phyloP scores from a whole-genome alignment of 805 yeast genomes.

The Kuraishia piskuri region DNA sequence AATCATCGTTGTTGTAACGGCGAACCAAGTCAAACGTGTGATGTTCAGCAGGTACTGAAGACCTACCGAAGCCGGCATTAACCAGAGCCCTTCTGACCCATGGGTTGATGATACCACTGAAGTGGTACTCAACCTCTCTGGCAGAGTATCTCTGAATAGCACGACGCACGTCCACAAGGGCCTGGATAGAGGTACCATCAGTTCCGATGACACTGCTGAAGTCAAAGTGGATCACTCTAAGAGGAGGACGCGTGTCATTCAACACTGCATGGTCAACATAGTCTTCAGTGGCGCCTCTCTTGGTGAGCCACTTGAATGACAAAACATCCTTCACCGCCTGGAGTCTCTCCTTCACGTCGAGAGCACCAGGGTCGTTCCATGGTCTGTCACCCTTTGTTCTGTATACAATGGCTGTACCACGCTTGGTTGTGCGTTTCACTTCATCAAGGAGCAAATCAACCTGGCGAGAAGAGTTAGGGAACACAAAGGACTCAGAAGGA shows the following conservation, averaged over 20 bases:
- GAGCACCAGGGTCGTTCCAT: conserved; percentile 85
- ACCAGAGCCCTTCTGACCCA: conserved; percentile 79
- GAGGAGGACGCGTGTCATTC: conserved; percentile 51
- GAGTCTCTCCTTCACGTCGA: conserved; percentile 22
- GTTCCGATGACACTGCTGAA: conserved; percentile 67
- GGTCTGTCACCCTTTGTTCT: conserved; percentile 55
- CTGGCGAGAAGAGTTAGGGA: conserved; percentile 73
- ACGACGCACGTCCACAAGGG: conserved; percentile 66
- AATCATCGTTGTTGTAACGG: background rate
- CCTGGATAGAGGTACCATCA: conserved; percentile 76
- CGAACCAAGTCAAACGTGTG: conserved; percentile 4
- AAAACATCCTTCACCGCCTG: conserved; percentile 1
- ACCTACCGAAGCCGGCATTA: conserved; percentile 65
- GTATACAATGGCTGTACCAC: conserved; percentile 40
- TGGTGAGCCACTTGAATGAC: conserved; percentile 4
- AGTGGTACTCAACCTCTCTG: conserved; percentile 82
- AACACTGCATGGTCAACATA: conserved; percentile 18
- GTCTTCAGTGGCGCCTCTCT: conserved; percentile 10
- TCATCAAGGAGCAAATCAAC: conserved; percentile 62
- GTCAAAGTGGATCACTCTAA: conserved; percentile 72
- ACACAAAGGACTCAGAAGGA: conserved; percentile 72
- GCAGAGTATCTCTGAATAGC: conserved; percentile 69
- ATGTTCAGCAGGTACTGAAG: conserved; percentile 8
- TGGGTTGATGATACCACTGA: conserved; percentile 74
- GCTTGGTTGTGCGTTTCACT: conserved; percentile 50